Evolutionary conservation across 2,329 filamentous ascomycete genomes (phyloP).

Genomic region (Claviceps lovelessii): DNA sequence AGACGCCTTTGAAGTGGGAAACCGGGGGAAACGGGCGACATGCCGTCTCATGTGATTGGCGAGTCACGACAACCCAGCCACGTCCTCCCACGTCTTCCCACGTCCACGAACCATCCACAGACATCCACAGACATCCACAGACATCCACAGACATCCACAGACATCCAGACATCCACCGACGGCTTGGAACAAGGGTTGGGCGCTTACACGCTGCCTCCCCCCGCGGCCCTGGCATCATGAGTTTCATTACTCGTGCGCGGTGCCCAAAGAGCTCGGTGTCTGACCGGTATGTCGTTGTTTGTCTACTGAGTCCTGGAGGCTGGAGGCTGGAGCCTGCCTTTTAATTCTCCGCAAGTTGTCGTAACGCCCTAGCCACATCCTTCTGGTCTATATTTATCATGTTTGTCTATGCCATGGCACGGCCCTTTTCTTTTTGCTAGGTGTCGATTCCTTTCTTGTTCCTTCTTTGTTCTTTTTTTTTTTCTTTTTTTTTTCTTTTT

Average conservation of each 20-base stretch:
- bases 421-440: background rate
- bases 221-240: background rate
- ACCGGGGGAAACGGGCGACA: constrained; percentile 15
- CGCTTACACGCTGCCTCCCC: constrained; percentile 12
- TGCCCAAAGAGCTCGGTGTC: background rate
- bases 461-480: background rate
- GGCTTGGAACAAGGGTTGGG: constrained; percentile 9
- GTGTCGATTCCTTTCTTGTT: no score
- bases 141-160: background rate
- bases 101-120: background rate
- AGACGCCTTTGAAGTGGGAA: constrained; percentile 13
- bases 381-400: background rate
- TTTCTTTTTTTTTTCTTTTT: background rate
- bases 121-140: background rate
- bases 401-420: background rate
- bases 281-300: background rate
- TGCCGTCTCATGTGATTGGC: constrained; percentile 16
- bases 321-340: background rate
- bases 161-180: background rate
- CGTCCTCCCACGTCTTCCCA: background rate
- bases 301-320: background rate
- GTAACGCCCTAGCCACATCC: background rate
- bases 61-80: background rate
- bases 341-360: background rate
- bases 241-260: background rate